Conservation (phyloP, 2,329 filamentous ascomycete species). For the Fonsecaea monophora region DNA sequence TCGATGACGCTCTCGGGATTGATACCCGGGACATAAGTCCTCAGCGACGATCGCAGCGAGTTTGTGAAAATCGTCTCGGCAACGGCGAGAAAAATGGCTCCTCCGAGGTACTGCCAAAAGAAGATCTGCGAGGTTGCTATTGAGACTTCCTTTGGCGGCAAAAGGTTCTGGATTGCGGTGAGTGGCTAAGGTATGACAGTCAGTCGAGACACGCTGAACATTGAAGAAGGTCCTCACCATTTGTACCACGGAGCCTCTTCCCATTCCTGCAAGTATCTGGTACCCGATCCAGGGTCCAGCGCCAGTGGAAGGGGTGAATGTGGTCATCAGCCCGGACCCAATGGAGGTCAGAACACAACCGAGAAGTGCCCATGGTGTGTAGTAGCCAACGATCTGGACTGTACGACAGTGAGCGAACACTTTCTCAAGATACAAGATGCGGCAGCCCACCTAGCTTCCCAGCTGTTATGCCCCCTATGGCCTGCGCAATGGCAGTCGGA, state of each 20-base stretch:
- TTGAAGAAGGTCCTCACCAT: conserved; percentile 20
- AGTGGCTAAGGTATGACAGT: conserved; percentile 24
- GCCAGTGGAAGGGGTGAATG: conserved; percentile 38
- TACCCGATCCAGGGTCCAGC: conserved; percentile 44
- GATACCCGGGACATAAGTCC: conserved; percentile 22
- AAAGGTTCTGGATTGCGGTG: conserved; percentile 37
- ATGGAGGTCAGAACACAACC: conserved; percentile 39
- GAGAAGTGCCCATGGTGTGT: conserved; percentile 40
- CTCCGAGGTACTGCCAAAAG: conserved; percentile 39
- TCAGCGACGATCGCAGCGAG: conserved; percentile 28
- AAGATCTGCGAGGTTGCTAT: conserved; percentile 38
- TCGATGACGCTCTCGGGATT: conserved; percentile 29
- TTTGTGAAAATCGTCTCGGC: conserved; percentile 38
- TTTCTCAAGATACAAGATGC: background rate
- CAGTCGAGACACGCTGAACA: background rate
- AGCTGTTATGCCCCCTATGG: conserved; percentile 31
- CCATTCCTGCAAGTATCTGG: conserved; percentile 41
- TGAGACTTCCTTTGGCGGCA: conserved; percentile 34
- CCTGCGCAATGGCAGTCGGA: conserved; percentile 37
- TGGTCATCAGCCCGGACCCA: conserved; percentile 41
- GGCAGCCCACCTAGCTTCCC: conserved; percentile 28
- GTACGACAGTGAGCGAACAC: conserved; percentile 1
- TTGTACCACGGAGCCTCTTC: conserved; percentile 40
- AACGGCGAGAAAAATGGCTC: conserved; percentile 38
- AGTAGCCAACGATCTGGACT: conserved; percentile 40